Percentiles rank a stretch among this genome's conserved stretches.
These are phyloP conservation scores for Chrysoporthe cubensis DNA, from an alignment of 2,329 filamentous ascomycete genomes.

Conservation along the genomic window DNA sequence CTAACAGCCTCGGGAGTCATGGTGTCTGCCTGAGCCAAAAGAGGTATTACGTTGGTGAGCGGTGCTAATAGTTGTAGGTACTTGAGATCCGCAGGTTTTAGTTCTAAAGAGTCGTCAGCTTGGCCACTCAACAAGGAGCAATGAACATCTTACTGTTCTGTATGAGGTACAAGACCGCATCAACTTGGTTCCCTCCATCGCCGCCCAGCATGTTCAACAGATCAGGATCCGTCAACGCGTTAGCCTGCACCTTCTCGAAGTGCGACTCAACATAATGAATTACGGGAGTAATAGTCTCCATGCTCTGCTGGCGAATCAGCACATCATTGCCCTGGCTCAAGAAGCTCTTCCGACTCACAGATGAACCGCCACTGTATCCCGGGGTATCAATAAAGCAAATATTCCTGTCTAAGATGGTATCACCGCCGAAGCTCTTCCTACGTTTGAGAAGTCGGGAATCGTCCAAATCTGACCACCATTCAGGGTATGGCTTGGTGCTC, in stretches of 20 bases:
- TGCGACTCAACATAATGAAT: constrained; percentile 75
- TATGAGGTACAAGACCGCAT: constrained; percentile 83
- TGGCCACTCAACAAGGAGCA: not conserved
- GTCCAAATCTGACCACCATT: constrained; percentile 86
- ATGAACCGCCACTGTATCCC: constrained; percentile 59
- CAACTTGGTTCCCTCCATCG: constrained; percentile 81
- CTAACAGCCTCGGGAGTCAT: constrained; percentile 61
- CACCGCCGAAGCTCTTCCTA: constrained; percentile 74
- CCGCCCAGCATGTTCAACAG: constrained; percentile 78
- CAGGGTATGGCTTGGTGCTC: constrained; percentile 81
- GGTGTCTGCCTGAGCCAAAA: constrained; percentile 78
- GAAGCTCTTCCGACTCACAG: constrained; percentile 45
- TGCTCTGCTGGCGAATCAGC: constrained; percentile 42
- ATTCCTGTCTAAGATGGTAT: constrained; percentile 85
- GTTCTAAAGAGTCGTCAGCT: constrained; percentile 45
- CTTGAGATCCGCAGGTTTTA: constrained; percentile 68
- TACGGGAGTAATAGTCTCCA: constrained; percentile 62
- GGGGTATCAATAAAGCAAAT: constrained; percentile 91
- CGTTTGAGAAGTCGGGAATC: constrained; percentile 60
- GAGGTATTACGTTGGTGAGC: constrained; percentile 82
- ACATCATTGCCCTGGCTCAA: constrained; percentile 13
- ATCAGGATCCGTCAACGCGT: constrained; percentile 72
- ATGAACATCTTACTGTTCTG: constrained; percentile 61
- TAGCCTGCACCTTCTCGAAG: constrained; percentile 64
- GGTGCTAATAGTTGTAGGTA: constrained; percentile 71